phyloP scores from a whole-genome alignment of 495 filamentous ascomycete species.

The Astrocystis sublimbata region DNA sequence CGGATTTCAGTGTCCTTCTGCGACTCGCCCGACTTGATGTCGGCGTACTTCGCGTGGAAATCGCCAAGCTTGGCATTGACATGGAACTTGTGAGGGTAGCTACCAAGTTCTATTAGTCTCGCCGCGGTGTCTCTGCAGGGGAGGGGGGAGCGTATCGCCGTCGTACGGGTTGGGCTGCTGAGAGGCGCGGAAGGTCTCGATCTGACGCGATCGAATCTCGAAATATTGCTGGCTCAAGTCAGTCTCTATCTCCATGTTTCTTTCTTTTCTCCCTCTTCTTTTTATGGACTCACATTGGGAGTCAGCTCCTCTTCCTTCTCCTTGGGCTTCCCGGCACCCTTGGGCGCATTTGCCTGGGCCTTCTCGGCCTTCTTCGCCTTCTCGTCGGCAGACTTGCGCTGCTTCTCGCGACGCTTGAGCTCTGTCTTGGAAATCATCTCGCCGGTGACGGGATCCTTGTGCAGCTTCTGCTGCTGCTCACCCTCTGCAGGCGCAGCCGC shows the following conservation, averaged over 20 bases:
- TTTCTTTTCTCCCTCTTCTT: too few species aligned
- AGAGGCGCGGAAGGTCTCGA: conserved; percentile 82
- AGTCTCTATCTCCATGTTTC: too few species aligned
- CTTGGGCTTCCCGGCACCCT: conserved; percentile 65
- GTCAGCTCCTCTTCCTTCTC: conserved; percentile 69
- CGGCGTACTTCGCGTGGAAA: conserved; percentile 70
- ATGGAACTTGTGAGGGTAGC: conserved; percentile 95
- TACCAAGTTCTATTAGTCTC: background rate
- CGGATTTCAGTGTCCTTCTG: conserved; percentile 69
- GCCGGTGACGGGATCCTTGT: conserved; percentile 82
- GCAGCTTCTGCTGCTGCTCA: conserved; percentile 69
- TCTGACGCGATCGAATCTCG: conserved; percentile 82
- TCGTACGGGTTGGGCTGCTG: conserved; percentile 70
- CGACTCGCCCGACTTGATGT: conserved; percentile 83
- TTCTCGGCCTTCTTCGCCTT: conserved; percentile 53
- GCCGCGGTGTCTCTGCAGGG: background rate
- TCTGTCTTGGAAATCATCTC: conserved; percentile 85
- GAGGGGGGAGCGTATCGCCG: background rate
- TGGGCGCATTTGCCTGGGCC: conserved; percentile 61
- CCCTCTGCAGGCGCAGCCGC: conserved; percentile 18
- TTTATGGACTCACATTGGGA: conserved; percentile 62
- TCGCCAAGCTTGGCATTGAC: conserved; percentile 75
- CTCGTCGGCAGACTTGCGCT: conserved; percentile 82
- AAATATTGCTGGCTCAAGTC: conserved; percentile 96
- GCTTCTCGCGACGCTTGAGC: conserved; percentile 94